Conservation (phyloP, 2,329 filamentous ascomycete species). For the Ophiocordyceps camponoti-saundersi region DNA sequence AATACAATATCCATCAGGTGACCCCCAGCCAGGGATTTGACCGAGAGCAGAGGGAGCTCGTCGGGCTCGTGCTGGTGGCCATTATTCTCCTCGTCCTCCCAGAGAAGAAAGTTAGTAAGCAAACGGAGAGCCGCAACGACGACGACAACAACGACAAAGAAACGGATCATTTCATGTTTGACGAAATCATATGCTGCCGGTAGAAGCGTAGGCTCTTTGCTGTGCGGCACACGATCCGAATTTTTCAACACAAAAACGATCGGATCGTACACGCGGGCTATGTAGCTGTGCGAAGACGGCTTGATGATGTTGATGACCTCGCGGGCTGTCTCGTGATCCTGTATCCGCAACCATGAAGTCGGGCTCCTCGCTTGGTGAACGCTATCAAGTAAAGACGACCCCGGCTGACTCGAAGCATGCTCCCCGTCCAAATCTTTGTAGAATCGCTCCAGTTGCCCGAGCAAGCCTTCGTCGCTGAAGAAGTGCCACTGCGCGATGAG, state of each 20-base stretch:
- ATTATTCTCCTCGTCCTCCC: constrained; percentile 37
- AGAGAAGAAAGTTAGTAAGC: constrained; percentile 58
- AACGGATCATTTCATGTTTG: constrained; percentile 38
- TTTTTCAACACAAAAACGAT: constrained; percentile 54
- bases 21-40: constrained; percentile 42
- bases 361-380: constrained; percentile 64
- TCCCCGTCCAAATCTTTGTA: constrained; percentile 5
- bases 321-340: constrained; percentile 62
- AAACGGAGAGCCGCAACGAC: constrained; percentile 48
- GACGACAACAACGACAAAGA: constrained; percentile 45
- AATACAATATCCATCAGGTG: constrained; percentile 55
- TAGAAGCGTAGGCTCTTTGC: constrained; percentile 16
- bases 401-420: constrained; percentile 13
- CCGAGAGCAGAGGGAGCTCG: constrained; percentile 33
- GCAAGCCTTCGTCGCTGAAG: constrained; percentile 39
- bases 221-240: constrained; percentile 45
- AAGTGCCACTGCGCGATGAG: constrained; percentile 65
- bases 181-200: constrained; percentile 46
- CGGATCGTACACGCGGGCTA: constrained; percentile 59
- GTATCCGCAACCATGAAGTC: constrained; percentile 57
- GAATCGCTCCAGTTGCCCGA: constrained; percentile 11
- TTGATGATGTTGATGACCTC: constrained; percentile 66
- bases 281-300: constrained; percentile 51
- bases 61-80: constrained; percentile 27
- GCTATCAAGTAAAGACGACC: constrained; percentile 29